Conservation (phyloP, 768 basidiomycete genomes). For the Psilocybe tampanensis region DNA sequence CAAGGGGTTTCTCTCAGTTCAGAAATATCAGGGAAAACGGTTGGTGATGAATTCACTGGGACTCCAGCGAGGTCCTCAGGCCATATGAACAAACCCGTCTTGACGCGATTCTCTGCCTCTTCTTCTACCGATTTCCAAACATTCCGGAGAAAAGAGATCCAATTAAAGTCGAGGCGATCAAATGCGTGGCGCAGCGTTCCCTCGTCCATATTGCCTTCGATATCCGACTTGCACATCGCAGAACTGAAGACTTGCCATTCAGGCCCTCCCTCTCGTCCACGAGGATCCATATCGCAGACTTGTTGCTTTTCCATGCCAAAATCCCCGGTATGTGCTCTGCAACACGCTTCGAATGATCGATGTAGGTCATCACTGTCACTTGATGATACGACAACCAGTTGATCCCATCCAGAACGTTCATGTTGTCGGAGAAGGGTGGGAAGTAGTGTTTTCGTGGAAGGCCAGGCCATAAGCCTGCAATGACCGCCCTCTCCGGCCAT, state of each 20-base stretch:
- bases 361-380: background rate
- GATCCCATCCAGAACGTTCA: background rate
- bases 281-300: background rate
- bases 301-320: background rate
- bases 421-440: background rate
- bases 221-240: background rate
- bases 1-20: background rate
- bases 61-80: background rate
- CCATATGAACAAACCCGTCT: background rate
- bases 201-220: background rate
- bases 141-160: background rate
- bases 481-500: conserved; percentile 13
- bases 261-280: background rate
- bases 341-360: background rate
- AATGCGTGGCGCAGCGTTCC: background rate
- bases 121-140: background rate
- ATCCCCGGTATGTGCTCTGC: background rate
- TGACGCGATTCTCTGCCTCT: background rate
- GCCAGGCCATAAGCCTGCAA: conserved; percentile 13
- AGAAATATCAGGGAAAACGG: background rate
- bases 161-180: background rate
- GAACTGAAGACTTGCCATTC: conserved; percentile 1
- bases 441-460: conserved; percentile 1
- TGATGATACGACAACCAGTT: conserved; percentile 3
- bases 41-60: background rate